Evolutionary conservation across 1,284 basidiomycete genomes (phyloP).

Genomic region (Puccinia hordei): DNA sequence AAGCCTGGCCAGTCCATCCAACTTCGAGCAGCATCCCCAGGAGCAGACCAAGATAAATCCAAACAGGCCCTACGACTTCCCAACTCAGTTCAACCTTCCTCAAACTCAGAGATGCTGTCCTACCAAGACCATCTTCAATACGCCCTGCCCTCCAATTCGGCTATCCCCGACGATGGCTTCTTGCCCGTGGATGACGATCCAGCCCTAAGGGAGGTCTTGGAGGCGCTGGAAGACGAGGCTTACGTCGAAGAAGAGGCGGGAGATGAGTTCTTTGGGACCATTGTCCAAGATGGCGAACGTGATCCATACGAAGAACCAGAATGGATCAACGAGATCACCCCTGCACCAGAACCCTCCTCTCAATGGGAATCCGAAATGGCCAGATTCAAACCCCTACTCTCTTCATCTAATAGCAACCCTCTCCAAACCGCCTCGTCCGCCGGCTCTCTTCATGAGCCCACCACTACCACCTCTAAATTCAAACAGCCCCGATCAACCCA

Average conservation of each 20-base stretch:
- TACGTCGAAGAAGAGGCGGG: slow-evolving; percentile 61
- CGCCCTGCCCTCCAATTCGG: slow-evolving; percentile 49
- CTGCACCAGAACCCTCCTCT: slow-evolving; percentile 66
- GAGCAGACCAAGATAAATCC: slow-evolving; percentile 47
- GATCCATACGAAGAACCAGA: slow-evolving; percentile 52
- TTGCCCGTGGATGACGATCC: slow-evolving; percentile 86
- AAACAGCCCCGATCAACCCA: slow-evolving; percentile 40
- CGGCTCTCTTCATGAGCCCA: slow-evolving; percentile 55
- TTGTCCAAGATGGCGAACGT: slow-evolving; percentile 66
- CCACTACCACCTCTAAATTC: slow-evolving; percentile 58
- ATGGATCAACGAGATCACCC: slow-evolving; percentile 55
- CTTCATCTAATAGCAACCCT: slow-evolving; percentile 19
- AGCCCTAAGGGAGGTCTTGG: slow-evolving; percentile 85
- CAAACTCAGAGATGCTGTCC: slow-evolving; percentile 52
- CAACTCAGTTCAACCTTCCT: slow-evolving; percentile 62
- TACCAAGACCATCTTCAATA: slow-evolving; percentile 32
- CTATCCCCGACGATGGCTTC: slow-evolving; percentile 55
- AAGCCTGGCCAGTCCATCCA: slow-evolving; percentile 60
- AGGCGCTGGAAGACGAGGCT: slow-evolving; percentile 93
- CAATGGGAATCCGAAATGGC: slow-evolving; percentile 56
- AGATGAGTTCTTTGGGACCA: slow-evolving; percentile 61
- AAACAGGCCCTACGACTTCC: slow-evolving; percentile 52
- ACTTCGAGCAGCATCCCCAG: slow-evolving; percentile 55
- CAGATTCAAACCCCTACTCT: slow-evolving; percentile 32
- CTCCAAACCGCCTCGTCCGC: slow-evolving; percentile 53